These are phyloP conservation scores for Conticribra weissflogii DNA, from an alignment of 108 stramenopile species.

Conservation along the genomic window DNA sequence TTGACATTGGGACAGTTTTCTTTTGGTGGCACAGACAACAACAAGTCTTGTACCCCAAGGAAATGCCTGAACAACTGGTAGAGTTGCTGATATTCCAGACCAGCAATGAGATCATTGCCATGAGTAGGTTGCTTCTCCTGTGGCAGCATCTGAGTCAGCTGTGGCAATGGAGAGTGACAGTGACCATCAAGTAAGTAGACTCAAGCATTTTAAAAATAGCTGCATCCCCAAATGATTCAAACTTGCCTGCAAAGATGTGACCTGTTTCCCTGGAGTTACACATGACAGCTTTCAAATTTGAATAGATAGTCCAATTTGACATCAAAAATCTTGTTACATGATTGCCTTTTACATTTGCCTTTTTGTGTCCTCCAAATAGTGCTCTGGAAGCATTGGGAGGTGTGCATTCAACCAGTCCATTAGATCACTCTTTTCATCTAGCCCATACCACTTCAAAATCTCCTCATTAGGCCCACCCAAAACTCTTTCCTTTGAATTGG, in stretches of 20 bases:
- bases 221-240: not conserved
- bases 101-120: conserved; percentile 8
- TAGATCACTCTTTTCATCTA: conserved; percentile 21
- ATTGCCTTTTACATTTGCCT: not conserved
- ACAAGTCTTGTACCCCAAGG: conserved; percentile 18
- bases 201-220: not conserved
- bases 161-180: conserved; percentile 7
- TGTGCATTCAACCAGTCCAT: conserved; percentile 7
- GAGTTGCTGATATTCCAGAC: not conserved
- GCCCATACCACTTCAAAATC: conserved; percentile 18
- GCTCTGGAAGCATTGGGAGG: conserved; percentile 4
- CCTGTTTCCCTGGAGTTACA: not conserved
- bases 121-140: not conserved
- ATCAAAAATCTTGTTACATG: conserved; percentile 7
- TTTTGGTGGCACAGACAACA: conserved; percentile 9
- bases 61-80: conserved; percentile 20
- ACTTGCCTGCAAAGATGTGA: conserved; percentile 4
- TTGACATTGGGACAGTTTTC: conserved; percentile 21
- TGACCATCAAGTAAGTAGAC: conserved; percentile 11
- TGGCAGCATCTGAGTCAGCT: conserved; percentile 5
- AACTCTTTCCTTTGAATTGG: not conserved
- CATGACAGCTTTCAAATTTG: not conserved
- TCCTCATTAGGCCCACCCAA: conserved; percentile 17
- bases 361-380: not conserved
- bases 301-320: conserved; percentile 11